Percentiles rank a stretch among this genome's conserved stretches.
Evolutionary conservation across 768 basidiomycete species (phyloP).

Genomic region (Boletellus ananas): DNA sequence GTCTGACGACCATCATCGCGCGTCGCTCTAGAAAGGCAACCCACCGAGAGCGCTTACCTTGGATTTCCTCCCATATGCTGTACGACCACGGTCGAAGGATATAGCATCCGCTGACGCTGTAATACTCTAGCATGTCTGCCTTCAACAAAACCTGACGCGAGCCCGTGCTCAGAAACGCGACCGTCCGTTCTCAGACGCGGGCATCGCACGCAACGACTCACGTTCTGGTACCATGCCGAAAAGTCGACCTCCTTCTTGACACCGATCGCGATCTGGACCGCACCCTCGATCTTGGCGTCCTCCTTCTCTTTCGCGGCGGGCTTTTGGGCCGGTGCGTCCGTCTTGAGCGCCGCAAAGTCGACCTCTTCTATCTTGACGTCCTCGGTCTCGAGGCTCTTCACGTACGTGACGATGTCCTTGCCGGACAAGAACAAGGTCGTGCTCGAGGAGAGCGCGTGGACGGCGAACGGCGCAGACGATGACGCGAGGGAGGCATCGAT

Average conservation of each 20-base stretch:
- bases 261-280: constrained; percentile 89
- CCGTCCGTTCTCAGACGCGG: not conserved
- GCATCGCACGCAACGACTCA: constrained; percentile 33
- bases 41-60: constrained; percentile 47
- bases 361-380: constrained; percentile 64
- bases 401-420: constrained; percentile 66
- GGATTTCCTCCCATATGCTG: constrained; percentile 95
- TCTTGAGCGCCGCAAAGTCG: constrained; percentile 64
- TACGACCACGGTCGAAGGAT: constrained; percentile 98
- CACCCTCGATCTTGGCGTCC: constrained; percentile 79
- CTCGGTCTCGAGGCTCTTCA: constrained; percentile 66
- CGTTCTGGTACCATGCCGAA: constrained; percentile 89
- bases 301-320: constrained; percentile 57
- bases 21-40: not conserved
- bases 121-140: constrained; percentile 99
- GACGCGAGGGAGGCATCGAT: constrained; percentile 77
- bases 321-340: constrained; percentile 36
- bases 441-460: constrained; percentile 70
- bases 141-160: constrained; percentile 83
- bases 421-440: constrained; percentile 79
- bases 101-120: constrained; percentile 97
- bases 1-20: constrained; percentile 39
- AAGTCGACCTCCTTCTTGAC: constrained; percentile 97
- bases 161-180: constrained; percentile 2
- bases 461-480: constrained; percentile 59